Conservation (phyloP, 1,139 yeast species). For the Yamadazyma sp. region DNA sequence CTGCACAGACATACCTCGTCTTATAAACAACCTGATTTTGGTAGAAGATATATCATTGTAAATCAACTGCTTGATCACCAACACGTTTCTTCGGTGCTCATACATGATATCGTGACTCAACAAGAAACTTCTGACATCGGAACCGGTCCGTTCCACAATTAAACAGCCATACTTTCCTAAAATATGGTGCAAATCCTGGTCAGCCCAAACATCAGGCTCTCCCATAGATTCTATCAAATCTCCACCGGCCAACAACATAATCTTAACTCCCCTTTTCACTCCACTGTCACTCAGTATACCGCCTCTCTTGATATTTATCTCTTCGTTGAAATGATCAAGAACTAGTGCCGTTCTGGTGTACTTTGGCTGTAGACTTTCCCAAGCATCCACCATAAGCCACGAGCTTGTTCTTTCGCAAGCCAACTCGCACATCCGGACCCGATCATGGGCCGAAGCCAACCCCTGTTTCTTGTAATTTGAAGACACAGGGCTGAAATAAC, state of each 20-base stretch:
- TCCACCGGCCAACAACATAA: constrained; percentile 97
- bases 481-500: constrained; percentile 95
- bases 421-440: constrained; percentile 96
- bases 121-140: constrained; percentile 90
- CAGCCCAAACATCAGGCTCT: constrained; percentile 99
- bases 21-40: constrained; percentile 83
- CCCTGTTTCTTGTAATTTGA: constrained; percentile 95
- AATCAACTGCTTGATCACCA: constrained; percentile 92
- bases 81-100: constrained; percentile 88
- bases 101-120: constrained; percentile 95
- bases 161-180: constrained; percentile 94
- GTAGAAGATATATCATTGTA: constrained; percentile 96
- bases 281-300: constrained; percentile 81
- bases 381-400: constrained; percentile 99
- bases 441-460: constrained; percentile 79
- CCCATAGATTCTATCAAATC: constrained; percentile 98
- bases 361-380: constrained; percentile 93
- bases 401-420: constrained; percentile 96
- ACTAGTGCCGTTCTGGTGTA: constrained; percentile 95
- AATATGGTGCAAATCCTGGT: constrained; percentile 90
- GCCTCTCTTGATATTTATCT: constrained; percentile 83
- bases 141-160: constrained; percentile 94
- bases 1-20: constrained; percentile 97
- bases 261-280: constrained; percentile 80
- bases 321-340: constrained; percentile 94